Percentiles rank a stretch among this genome's conserved stretches.
phyloP scores from a whole-genome alignment of 2,329 filamentous ascomycete species.

The Ilyonectria destructans region DNA sequence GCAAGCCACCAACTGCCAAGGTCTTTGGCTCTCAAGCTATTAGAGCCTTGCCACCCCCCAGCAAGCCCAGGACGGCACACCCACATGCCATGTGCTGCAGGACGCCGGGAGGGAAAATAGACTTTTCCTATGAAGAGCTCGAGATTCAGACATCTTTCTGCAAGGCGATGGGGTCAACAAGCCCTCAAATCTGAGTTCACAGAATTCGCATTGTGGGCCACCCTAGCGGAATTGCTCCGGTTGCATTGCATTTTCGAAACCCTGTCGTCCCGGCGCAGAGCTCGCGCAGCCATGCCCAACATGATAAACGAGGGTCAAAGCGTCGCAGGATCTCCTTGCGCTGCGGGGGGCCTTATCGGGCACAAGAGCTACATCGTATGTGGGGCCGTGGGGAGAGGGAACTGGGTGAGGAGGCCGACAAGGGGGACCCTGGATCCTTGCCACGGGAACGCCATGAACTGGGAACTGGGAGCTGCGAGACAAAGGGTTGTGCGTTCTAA shows the following conservation, averaged over 20 bases:
- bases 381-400: slow-evolving; percentile 18
- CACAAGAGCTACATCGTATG: background rate
- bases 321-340: background rate
- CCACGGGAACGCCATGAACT: too few species aligned
- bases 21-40: background rate
- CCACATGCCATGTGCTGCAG: background rate
- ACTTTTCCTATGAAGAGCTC: slow-evolving; percentile 40
- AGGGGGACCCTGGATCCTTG: background rate
- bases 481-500: background rate
- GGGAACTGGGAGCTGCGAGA: too few species aligned
- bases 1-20: too few species aligned
- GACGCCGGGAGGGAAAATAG: too few species aligned
- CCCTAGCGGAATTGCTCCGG: background rate
- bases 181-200: background rate
- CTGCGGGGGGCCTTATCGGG: background rate
- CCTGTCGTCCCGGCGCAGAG: background rate
- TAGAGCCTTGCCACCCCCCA: slow-evolving; percentile 31
- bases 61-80: slow-evolving; percentile 23
- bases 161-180: slow-evolving; percentile 7
- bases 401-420: slow-evolving; percentile 10
- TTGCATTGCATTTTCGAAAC: slow-evolving; percentile 10
- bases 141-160: slow-evolving; percentile 29
- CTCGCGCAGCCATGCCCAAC: background rate
- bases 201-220: background rate
- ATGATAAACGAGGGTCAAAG: background rate